These are phyloP conservation scores for Colletotrichum sp. DNA, from an alignment of 2,329 filamentous ascomycete genomes.

Conservation along the genomic window DNA sequence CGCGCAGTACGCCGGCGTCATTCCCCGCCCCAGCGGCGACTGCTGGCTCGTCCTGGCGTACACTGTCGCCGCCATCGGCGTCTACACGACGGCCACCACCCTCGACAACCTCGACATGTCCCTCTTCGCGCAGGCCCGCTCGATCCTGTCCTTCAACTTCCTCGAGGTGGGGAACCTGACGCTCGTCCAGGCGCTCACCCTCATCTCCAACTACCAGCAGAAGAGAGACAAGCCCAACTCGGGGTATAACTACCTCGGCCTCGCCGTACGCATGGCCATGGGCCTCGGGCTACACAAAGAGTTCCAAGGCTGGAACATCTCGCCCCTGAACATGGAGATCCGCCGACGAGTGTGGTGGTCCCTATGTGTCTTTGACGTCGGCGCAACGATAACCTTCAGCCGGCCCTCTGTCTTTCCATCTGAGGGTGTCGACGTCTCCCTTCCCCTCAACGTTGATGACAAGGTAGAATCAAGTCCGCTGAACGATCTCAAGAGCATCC, in stretches of 20 bases:
- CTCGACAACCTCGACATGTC: slow-evolving; percentile 1
- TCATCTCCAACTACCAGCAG: slow-evolving; percentile 40
- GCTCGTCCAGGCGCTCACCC: slow-evolving; percentile 34
- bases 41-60: slow-evolving; percentile 36
- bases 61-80: slow-evolving; percentile 4
- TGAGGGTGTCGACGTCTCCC: slow-evolving; percentile 28
- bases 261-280: slow-evolving; percentile 54
- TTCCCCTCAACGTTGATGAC: slow-evolving; percentile 38
- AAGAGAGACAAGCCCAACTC: slow-evolving; percentile 57
- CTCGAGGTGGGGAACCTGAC: slow-evolving; percentile 30
- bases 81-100: slow-evolving; percentile 1
- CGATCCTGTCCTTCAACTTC: slow-evolving; percentile 16
- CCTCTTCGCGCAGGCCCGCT: neutral
- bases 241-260: slow-evolving; percentile 53
- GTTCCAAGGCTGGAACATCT: slow-evolving; percentile 36
- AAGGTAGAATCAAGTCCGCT: neutral
- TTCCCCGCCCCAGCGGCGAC: slow-evolving; percentile 33
- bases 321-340: slow-evolving; percentile 35
- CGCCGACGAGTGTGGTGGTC: slow-evolving; percentile 42
- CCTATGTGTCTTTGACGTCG: slow-evolving; percentile 47
- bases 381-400: slow-evolving; percentile 44
- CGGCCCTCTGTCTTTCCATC: slow-evolving; percentile 31
- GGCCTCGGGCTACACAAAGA: slow-evolving; percentile 54
- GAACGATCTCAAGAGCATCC: neutral
- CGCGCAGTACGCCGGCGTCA: slow-evolving; percentile 26